Percentiles rank a stretch among this genome's conserved stretches.
Conservation (phyloP, 257 asterid genomes). For the Solanum ossicruentum region DNA sequence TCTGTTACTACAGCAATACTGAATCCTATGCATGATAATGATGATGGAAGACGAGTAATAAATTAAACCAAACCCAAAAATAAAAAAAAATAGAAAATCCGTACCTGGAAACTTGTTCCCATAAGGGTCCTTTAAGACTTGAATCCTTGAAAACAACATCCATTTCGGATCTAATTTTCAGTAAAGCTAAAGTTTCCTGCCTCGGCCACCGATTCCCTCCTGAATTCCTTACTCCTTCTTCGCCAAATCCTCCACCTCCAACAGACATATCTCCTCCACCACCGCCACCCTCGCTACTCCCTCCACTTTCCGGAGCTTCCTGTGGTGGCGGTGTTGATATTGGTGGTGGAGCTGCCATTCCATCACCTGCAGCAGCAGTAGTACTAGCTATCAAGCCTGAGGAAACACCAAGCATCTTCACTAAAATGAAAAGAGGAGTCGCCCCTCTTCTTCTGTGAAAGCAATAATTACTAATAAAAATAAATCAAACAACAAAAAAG, state of each 20-base stretch:
- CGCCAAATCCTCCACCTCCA: not conserved
- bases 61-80: not conserved
- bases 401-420: slow-evolving; percentile 46
- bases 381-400: slow-evolving; percentile 7
- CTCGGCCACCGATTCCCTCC: slow-evolving; percentile 56
- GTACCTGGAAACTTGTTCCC: slow-evolving; percentile 82
- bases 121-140: slow-evolving; percentile 83
- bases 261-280: slow-evolving; percentile 4
- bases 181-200: slow-evolving; percentile 50
- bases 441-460: not conserved
- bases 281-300: slow-evolving; percentile 63
- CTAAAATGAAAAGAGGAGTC: not conserved
- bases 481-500: slow-evolving; percentile 23
- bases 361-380: slow-evolving; percentile 10
- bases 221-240: slow-evolving; percentile 38
- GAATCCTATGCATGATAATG: not conserved
- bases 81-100: not conserved
- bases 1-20: not conserved
- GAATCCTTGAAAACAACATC: slow-evolving; percentile 64
- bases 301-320: slow-evolving; percentile 44
- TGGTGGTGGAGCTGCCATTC: not conserved
- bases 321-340: not conserved
- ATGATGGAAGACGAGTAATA: not conserved
- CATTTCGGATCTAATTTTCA: slow-evolving; percentile 59
- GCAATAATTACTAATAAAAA: not conserved